Conservation (phyloP, 169 alveolate genomes). For the Theileria luwenshuni region DNA sequence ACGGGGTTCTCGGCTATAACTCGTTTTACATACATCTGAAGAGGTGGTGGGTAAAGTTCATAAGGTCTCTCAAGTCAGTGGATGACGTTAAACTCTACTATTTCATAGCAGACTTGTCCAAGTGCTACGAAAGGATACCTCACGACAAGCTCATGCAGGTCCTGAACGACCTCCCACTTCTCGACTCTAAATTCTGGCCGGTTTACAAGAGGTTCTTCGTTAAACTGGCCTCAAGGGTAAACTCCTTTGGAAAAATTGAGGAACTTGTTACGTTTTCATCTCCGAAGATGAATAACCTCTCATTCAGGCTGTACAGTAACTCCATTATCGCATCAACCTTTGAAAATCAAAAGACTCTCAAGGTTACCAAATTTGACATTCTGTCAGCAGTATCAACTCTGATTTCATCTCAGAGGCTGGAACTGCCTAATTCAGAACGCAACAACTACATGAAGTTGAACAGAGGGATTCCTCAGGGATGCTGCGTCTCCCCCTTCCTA, state of each 20-base stretch:
- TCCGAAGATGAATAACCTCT: neutral
- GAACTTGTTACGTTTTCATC: neutral
- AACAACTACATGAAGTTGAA: neutral
- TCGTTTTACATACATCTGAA: slow-evolving; percentile 38
- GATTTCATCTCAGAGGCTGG: slow-evolving; percentile 5
- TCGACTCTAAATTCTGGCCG: slow-evolving; percentile 16
- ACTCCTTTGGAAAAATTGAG: slow-evolving; percentile 34
- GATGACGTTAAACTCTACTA: slow-evolving; percentile 27
- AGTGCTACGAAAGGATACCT: slow-evolving; percentile 57
- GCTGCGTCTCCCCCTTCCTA: slow-evolving; percentile 61
- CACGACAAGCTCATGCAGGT: slow-evolving; percentile 36
- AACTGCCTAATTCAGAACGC: slow-evolving; percentile 39
- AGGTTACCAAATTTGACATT: slow-evolving; percentile 28
- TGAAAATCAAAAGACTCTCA: neutral
- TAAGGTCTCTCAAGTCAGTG: neutral
- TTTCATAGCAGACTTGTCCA: slow-evolving; percentile 58
- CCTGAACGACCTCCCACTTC: slow-evolving; percentile 12
- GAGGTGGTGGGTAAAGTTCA: slow-evolving; percentile 60
- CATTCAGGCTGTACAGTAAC: slow-evolving; percentile 17
- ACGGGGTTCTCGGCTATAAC: slow-evolving; percentile 54
- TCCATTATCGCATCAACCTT: slow-evolving; percentile 18
- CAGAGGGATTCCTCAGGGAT: slow-evolving; percentile 70
- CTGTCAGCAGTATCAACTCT: slow-evolving; percentile 31
- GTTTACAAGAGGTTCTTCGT: slow-evolving; percentile 40
- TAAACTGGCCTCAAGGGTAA: slow-evolving; percentile 37